These are phyloP conservation scores for Yamadazyma insecticola DNA, from an alignment of 805 yeast genomes.

Conservation along the genomic window DNA sequence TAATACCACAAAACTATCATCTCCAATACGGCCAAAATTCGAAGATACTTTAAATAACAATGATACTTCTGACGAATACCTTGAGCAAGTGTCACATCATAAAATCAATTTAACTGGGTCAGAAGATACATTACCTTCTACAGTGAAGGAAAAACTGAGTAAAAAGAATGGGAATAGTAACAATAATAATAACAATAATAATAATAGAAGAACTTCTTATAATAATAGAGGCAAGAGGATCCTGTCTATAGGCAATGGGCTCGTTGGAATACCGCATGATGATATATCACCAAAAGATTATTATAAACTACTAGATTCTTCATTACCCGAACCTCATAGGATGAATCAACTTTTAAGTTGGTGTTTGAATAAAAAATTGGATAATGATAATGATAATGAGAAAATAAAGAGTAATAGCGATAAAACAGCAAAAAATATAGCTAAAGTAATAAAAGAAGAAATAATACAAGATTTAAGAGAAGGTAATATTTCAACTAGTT, in stretches of 20 bases:
- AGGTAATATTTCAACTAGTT: conserved; percentile 59
- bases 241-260: conserved; percentile 73
- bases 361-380: conserved; percentile 54
- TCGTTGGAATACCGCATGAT: conserved; percentile 60
- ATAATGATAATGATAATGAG: conserved; percentile 18
- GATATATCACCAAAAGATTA: conserved; percentile 52
- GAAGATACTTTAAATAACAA: conserved; percentile 7
- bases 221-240: conserved; percentile 64
- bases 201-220: conserved; percentile 46
- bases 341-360: conserved; percentile 67
- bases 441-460: conserved; percentile 63
- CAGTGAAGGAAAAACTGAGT: conserved; percentile 3
- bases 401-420: conserved; percentile 26
- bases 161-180: conserved; percentile 10
- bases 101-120: conserved; percentile 16
- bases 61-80: conserved; percentile 17
- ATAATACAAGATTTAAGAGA: conserved; percentile 52
- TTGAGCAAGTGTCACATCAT: conserved; percentile 28
- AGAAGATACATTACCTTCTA: conserved; percentile 5
- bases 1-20: conserved; percentile 5
- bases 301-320: conserved; percentile 57
- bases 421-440: conserved; percentile 44
- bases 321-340: conserved; percentile 66
- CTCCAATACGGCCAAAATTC: conserved; percentile 14
- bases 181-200: conserved; percentile 13